Base-by-base conservation (phyloP, 2,329 filamentous ascomycete genomes). In the Dactylellina sp. region DNA sequence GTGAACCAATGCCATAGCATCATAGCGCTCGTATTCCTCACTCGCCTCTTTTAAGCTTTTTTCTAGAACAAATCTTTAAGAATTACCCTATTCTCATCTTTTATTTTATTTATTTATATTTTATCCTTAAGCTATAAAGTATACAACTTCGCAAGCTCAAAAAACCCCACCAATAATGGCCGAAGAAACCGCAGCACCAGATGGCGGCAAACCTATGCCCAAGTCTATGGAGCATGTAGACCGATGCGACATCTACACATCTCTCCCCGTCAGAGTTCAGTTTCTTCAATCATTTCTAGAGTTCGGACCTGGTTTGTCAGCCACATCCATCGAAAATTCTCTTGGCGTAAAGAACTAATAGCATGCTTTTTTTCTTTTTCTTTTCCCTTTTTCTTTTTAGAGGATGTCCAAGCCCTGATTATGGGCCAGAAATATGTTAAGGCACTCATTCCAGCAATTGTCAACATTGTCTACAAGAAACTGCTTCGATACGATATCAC, bases 381-480 rank as follows among this genome's bases (percentile, higher is more conserved):
- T n/a, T n/a, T n/a, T n/a, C 4, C 28, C 1, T 16, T 14, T 40
- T 16, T 18, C 46, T 24, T 37, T 6, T 37, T 71, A 91, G 90
- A 85, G 75, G 90, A 93, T 79, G 88, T 92, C 65, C 89, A 90
- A 76, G 89, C 90, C 40, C 85, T 93, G 39, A 84, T 86, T 12
- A 83, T 84, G 1, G 90, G 90, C 75, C 84, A 87, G 71, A 92
- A 92, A 80, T 92, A 92, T 82, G 89, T 93, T 82, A 90, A 90
- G 78, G 87, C 89, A n/a, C 86, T 94, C 32, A 92, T 94, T 76
- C 92, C 92, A 0, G 89, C 91, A 49, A 86, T 95, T 20, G 91
- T 94, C 79, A 92, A 93, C 81, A 91, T 93, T 72, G 90, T 94
- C 35, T 95, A 94, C 83, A 88, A 89, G 79, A 94, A 94, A 80